Evolutionary conservation across 208 protist species (phyloP), one percentile per base, ranked within the genome.

Genomic region (Crithidia brevicula): DNA sequence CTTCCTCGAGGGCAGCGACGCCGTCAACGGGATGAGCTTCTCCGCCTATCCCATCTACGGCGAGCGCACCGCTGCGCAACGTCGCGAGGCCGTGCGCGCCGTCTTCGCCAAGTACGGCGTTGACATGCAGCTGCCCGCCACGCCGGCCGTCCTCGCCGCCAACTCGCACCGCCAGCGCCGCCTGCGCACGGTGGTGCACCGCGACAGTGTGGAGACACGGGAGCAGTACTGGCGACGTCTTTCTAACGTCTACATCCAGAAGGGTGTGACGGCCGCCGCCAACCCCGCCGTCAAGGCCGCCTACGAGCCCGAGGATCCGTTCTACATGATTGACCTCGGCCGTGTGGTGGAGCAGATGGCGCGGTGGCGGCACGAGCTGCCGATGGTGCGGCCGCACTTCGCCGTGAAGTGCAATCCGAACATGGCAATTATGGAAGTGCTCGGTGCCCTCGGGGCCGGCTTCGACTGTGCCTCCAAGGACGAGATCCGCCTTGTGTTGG

Each of bases 391-490:
- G 7, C 88, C 90, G 10, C 73, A 81, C 81, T 96, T 93, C 40
- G 91, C 91, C 20, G 81, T 95, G 57, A 96, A 96, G 71, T 95
- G 87, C 64, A 96, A 96, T 62, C 81, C 81, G 31, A 66, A 72
- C 18, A 13, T 53, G n/a, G 60, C 62, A 6, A 60, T 96, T 38
- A 65, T 96, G 54, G 64, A 85, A 34, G 69, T 83, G 15, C 77
- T 96, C 34, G 69, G 66, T 13, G 80, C 80, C 33, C 66, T 92
- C 63, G 91, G 90, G 18, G 66, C 74, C 45, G 86, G 86, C 53
- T 96, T 96, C 62, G 91, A 96, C 77, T 96, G 91, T 58, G 91
- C 91, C 43, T 87, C 74, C 38, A 79, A 74, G 38, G 67, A 56
- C 0, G 89, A 96, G 42, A 89, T 96, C 30, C 52, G 74, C 27